Evolutionary conservation across 2,329 filamentous ascomycete genomes (phyloP).

Genomic region (Aspergillus felis): DNA sequence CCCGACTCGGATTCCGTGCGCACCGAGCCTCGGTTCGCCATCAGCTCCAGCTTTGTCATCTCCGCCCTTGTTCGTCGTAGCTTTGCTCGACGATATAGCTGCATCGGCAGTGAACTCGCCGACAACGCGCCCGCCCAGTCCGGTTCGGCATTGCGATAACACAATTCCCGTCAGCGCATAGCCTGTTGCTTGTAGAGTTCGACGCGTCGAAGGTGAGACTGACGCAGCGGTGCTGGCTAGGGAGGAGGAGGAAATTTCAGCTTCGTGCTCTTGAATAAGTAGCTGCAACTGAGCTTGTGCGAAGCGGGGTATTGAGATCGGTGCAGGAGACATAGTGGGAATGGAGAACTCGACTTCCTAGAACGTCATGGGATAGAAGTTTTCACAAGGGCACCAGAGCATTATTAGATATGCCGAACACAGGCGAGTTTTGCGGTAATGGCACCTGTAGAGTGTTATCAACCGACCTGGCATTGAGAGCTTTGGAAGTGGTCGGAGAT

Average conservation of each 20-base stretch:
- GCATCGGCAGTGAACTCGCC: conserved; percentile 71
- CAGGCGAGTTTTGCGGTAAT: neutral
- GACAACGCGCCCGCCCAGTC: conserved; percentile 85
- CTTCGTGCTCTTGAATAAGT: conserved; percentile 42
- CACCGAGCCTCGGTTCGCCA: conserved; percentile 37
- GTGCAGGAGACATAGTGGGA: neutral
- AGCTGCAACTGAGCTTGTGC: conserved; percentile 41
- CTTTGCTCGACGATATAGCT: conserved; percentile 52
- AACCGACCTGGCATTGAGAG: neutral
- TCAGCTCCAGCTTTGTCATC: conserved; percentile 38
- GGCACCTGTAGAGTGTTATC: neutral
- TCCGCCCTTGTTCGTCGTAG: conserved; percentile 8
- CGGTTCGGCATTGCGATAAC: conserved; percentile 74
- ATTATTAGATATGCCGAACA: no score
- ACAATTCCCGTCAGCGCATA: conserved; percentile 51
- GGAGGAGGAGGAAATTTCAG: conserved; percentile 41
- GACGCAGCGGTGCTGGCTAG: conserved; percentile 39
- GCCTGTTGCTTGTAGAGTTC: conserved; percentile 41
- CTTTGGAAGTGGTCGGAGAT: neutral
- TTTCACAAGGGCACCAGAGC: neutral
- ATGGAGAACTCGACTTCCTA: neutral
- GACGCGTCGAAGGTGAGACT: conserved; percentile 40
- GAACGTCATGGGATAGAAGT: neutral
- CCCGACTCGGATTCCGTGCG: conserved; percentile 46
- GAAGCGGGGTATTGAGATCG: conserved; percentile 39